Evolutionary conservation across 345 rosid species (phyloP).

Genomic region (Arabidopsis thaliana): TAIR10.1 NC_003070.9:10692001-10692500

Average conservation of each 20-base stretch:
- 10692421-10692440: background rate
- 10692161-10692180: background rate
- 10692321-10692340: background rate
- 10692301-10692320: background rate
- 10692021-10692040: background rate
- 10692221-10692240: background rate
- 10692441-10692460: background rate
- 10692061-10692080: constrained; percentile 1
- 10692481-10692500: too few relatives aligned
- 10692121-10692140: constrained; percentile 3
- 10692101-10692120: background rate
- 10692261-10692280: too few relatives aligned
- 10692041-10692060: constrained; percentile 10
- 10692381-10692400: background rate
- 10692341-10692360: background rate
- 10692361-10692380: background rate
- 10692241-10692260: background rate
- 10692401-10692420: background rate
- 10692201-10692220: too few relatives aligned
- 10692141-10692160: background rate
- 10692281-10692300: background rate
- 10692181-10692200: background rate
- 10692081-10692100: constrained; percentile 3
- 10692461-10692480: background rate
- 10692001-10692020: background rate